phyloP scores from a whole-genome alignment of 768 basidiomycete species.

The Crucibulum laeve region DNA sequence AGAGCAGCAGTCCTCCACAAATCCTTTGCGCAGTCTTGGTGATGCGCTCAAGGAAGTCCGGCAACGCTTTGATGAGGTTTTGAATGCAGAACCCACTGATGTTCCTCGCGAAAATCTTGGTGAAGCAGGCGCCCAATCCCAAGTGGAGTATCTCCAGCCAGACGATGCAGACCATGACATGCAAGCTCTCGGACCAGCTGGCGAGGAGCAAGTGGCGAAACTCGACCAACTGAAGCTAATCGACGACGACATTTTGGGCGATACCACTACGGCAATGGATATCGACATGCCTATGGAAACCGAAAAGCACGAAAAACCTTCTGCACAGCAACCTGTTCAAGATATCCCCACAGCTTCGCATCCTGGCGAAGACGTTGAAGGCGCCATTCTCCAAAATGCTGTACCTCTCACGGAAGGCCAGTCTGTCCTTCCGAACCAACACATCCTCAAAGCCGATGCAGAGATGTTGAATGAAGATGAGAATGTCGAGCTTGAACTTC shows the following conservation, averaged over 20 bases:
- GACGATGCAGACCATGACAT: constrained; percentile 67
- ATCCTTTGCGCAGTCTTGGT: constrained; percentile 76
- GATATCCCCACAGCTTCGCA: constrained; percentile 18
- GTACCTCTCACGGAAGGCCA: constrained; percentile 11
- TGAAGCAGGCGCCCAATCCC: constrained; percentile 34
- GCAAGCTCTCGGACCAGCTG: constrained; percentile 88
- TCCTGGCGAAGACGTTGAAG: constrained; percentile 32
- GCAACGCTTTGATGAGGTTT: constrained; percentile 81
- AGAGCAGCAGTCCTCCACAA: constrained; percentile 32
- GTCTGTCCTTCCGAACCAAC: constrained; percentile 17
- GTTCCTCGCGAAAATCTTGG: constrained; percentile 28
- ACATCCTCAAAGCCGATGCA: constrained; percentile 22
- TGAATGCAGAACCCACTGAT: constrained; percentile 35
- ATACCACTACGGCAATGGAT: constrained; percentile 44
- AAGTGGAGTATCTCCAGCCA: constrained; percentile 75
- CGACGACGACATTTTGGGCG: constrained; percentile 45
- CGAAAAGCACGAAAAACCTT: constrained; percentile 20
- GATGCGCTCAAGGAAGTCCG: constrained; percentile 80
- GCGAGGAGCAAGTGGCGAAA: constrained; percentile 78
- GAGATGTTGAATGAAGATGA: constrained; percentile 29
- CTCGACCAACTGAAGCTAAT: constrained; percentile 76
- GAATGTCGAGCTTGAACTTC: constrained; percentile 44
- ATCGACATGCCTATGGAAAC: constrained; percentile 25
- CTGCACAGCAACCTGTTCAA: constrained; percentile 15
- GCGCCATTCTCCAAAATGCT: constrained; percentile 39